Percentiles rank a stretch among this genome's conserved stretches.
Conservation (phyloP, 495 filamentous ascomycete genomes). For the Lepraria neglecta region DNA sequence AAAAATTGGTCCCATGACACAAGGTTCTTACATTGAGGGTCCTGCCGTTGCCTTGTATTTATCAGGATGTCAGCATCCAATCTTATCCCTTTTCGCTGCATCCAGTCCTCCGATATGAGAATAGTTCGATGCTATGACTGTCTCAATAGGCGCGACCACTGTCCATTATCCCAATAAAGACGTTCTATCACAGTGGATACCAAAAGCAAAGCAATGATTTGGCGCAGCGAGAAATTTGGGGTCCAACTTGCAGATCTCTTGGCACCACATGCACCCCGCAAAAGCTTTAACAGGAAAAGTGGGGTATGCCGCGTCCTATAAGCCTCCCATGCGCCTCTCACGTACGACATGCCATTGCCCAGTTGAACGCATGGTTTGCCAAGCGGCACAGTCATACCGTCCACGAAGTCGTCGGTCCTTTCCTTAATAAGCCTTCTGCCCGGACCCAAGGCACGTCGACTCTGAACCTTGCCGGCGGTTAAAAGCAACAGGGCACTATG, state of each 20-base stretch:
- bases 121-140: neutral
- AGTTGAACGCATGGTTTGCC: neutral
- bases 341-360: slow-evolving; percentile 1
- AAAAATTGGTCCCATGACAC: neutral
- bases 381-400: neutral
- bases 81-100: neutral
- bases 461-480: neutral
- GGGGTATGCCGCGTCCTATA: neutral
- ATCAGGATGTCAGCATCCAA: neutral
- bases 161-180: neutral
- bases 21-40: neutral
- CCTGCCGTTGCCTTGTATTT: neutral
- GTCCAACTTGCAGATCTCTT: slow-evolving; percentile 17
- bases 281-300: neutral
- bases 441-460: neutral
- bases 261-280: slow-evolving; percentile 19
- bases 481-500: neutral
- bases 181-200: neutral
- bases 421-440: neutral
- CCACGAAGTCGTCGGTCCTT: neutral
- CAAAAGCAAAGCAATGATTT: neutral
- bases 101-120: neutral
- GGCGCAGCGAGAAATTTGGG: neutral
- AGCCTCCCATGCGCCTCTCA: neutral
- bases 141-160: slow-evolving; percentile 7